Base-by-base conservation (phyloP, 2,329 filamentous ascomycete species). In the Fusarium stilboides region DNA sequence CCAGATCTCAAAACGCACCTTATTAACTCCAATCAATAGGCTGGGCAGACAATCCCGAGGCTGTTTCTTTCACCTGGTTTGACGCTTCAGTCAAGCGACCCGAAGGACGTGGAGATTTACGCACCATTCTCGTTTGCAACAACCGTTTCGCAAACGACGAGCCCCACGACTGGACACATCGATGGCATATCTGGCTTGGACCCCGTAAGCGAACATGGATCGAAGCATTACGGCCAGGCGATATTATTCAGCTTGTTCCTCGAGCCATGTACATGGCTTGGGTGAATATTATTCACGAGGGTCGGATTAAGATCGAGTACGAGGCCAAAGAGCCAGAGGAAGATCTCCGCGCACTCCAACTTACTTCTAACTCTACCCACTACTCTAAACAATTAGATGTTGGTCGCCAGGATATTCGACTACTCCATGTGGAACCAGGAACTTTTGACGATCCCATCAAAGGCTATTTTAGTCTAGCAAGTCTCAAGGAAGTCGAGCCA, bases 211-310 rank as follows among this genome's bases (percentile, higher is more conserved):
- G 65, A 2, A 43, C 61, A 1, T 71, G 65, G 69, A 59, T 71
- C 1, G 44, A 69, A 13, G 68, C 54, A 0, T 12, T 71, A 6
- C 46, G 51, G 2, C 52, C 69, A 6, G 69, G 68, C 0, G 68
- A 71, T 17, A 15, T 67, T 0, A 61, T 71, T 3, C 69, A 71
- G 6, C 55, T 71, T 1, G 57, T 71, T 3, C 69, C 69, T 2
- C 57, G 63, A 19, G 69, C 68, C 4, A 66, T 57, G 17, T 71
- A 71, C 3, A 51, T 53, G 9, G 69, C 61, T 12, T 71, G 65
- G 69, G 66, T 71, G 2, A 71, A 71, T 1, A 71, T 69, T 3
- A 45, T 71, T 7, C 45, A 69, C 1, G 49, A 69, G 15, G 59
- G 55, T 0, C 49, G 55, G 1, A 63, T 71, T 12, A 63, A 56